phyloP scores from a whole-genome alignment of 1,284 basidiomycete genomes.

The Cutaneotrichosporon arboriforme region DNA sequence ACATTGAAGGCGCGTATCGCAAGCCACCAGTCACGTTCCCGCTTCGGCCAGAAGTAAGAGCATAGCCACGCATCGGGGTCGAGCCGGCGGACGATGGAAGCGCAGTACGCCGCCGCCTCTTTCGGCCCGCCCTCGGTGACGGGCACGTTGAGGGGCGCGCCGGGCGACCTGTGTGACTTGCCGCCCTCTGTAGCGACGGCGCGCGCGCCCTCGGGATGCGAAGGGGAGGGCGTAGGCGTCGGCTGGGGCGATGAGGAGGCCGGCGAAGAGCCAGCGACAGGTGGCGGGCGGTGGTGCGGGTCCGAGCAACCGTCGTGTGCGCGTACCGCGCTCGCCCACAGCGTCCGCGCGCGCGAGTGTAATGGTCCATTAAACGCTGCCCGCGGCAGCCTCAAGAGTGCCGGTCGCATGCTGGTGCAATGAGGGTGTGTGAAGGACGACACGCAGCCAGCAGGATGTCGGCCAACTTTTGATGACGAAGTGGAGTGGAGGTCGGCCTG shows the following conservation, averaged over 20 bases:
- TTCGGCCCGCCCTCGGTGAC: constrained; percentile 32
- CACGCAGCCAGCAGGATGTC: background rate
- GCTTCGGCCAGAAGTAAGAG: constrained; percentile 68
- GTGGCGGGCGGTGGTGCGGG: background rate
- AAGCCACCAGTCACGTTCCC: constrained; percentile 64
- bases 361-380: background rate
- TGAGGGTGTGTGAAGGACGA: too few species aligned
- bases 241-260: background rate
- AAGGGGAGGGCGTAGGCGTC: background rate
- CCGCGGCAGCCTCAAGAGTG: too few species aligned
- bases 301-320: background rate
- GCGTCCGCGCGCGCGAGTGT: background rate
- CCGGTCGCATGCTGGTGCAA: too few species aligned
- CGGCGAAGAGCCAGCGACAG: background rate
- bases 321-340: background rate
- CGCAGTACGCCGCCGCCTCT: constrained; percentile 43
- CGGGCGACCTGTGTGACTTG: constrained; percentile 5
- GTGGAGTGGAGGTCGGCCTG: too few species aligned
- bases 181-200: background rate
- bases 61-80: constrained; percentile 65
- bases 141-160: constrained; percentile 17
- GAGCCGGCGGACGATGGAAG: constrained; percentile 40
- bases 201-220: background rate
- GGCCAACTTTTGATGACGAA: background rate
- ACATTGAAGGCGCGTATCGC: constrained; percentile 84